phyloP scores from a whole-genome alignment of 495 filamentous ascomycete genomes.

The Tuber melanosporum region DNA sequence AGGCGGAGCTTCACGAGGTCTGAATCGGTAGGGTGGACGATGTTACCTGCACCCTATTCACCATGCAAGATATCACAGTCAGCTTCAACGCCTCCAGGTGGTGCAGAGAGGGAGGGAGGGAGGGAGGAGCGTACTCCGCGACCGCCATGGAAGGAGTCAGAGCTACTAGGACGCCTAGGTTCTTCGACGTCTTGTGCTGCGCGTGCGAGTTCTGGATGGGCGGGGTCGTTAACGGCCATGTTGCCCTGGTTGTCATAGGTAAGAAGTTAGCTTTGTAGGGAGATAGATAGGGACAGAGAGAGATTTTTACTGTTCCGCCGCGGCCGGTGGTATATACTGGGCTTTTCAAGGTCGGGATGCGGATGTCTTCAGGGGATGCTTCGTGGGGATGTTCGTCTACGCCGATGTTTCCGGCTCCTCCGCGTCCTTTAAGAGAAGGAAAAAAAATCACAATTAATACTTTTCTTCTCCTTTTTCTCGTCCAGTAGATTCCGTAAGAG shows the following conservation, averaged over 20 bases:
- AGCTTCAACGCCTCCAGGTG: constrained; percentile 43
- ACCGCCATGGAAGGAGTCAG: constrained; percentile 44
- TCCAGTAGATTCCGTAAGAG: background rate
- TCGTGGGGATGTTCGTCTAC: constrained; percentile 50
- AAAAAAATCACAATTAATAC: background rate
- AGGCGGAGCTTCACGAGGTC: constrained; percentile 42
- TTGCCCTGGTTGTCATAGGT: constrained; percentile 53
- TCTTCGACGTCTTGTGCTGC: constrained; percentile 71
- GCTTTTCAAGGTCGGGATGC: constrained; percentile 76
- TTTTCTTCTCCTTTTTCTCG: background rate
- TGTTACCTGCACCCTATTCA: constrained; percentile 52
- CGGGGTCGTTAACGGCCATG: constrained; percentile 65
- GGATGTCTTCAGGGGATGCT: constrained; percentile 55
- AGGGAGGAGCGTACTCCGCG: constrained; percentile 43
- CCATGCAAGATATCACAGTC: background rate
- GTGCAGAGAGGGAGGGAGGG: constrained; percentile 40
- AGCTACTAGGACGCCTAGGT: constrained; percentile 47
- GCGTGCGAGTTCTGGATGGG: constrained; percentile 60
- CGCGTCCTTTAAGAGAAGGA: constrained; percentile 46
- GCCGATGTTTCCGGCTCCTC: constrained; percentile 68
- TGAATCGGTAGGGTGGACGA: constrained; percentile 45
- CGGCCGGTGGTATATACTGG: constrained; percentile 76
- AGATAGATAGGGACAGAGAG: background rate
- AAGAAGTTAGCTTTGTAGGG: background rate
- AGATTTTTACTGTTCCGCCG: constrained; percentile 48